Evolutionary conservation across 169 alveolate genomes (phyloP).

Genomic region (Amoebophrya sp.): DNA sequence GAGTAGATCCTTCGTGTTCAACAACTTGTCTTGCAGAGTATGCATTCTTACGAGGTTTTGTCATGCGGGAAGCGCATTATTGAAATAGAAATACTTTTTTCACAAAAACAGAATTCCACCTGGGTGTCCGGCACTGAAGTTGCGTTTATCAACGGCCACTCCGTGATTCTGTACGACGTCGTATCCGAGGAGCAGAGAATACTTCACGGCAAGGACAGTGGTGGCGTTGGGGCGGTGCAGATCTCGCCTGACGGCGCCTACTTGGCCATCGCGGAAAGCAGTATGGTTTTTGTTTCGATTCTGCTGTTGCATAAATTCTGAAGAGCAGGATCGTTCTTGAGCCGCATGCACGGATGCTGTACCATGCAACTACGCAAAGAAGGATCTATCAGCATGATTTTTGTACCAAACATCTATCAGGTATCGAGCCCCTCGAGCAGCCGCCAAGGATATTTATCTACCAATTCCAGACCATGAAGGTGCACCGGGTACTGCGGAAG

Average conservation of each 20-base stretch:
- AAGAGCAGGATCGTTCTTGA: too few relatives aligned
- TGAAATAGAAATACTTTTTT: too few relatives aligned
- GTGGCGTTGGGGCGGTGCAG: background rate
- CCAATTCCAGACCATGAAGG: background rate
- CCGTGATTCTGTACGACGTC: background rate
- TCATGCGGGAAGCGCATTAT: background rate
- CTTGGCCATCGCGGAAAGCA: background rate
- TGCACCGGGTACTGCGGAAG: conserved; percentile 38
- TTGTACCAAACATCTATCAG: too few relatives aligned
- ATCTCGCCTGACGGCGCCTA: background rate
- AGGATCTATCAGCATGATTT: too few relatives aligned
- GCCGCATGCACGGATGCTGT: too few relatives aligned
- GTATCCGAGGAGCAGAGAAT: background rate
- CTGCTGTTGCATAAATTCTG: too few relatives aligned
- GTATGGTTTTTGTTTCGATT: too few relatives aligned
- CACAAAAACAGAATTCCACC: background rate
- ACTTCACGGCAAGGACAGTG: background rate
- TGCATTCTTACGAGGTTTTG: background rate
- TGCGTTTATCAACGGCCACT: background rate
- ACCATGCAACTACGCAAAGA: too few relatives aligned
- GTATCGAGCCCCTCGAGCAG: too few relatives aligned
- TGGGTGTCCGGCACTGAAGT: background rate
- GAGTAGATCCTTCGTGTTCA: background rate
- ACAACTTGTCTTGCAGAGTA: background rate
- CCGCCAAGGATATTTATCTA: background rate